phyloP scores from a whole-genome alignment of 495 filamentous ascomycete genomes.

The Hypoxylon fragiforme region DNA sequence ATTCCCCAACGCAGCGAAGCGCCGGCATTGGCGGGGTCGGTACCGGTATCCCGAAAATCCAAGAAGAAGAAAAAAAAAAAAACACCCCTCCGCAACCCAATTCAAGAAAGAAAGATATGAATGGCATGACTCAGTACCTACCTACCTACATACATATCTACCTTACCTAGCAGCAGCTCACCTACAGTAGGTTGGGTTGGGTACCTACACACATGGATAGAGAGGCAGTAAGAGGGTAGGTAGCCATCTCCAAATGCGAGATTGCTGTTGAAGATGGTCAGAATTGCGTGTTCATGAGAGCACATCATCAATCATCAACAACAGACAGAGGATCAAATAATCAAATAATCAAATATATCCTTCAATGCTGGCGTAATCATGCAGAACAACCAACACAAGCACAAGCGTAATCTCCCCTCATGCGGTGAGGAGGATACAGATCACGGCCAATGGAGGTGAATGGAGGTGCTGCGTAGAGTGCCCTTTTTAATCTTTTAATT shows the following conservation, averaged over 20 bases:
- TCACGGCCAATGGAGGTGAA: background rate
- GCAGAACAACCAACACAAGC: slow-evolving; percentile 17
- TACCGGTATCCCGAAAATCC: slow-evolving; percentile 17
- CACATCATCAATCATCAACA: background rate
- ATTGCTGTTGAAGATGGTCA: background rate
- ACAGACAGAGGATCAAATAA: too few relatives aligned
- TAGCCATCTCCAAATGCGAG: background rate
- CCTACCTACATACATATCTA: too few relatives aligned
- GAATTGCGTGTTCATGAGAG: background rate
- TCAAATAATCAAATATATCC: too few relatives aligned
- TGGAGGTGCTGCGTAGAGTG: too few relatives aligned
- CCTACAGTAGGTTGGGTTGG: too few relatives aligned
- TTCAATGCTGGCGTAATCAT: background rate
- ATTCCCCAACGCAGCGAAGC: slow-evolving; percentile 7
- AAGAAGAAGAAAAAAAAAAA: too few relatives aligned
- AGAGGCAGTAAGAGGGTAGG: too few relatives aligned
- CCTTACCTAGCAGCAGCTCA: too few relatives aligned
- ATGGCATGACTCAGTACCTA: slow-evolving; percentile 14
- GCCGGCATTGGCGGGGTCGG: slow-evolving; percentile 16
- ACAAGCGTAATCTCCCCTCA: slow-evolving; percentile 7
- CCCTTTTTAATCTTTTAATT: too few relatives aligned
- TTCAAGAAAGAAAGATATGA: too few relatives aligned
- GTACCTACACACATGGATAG: too few relatives aligned
- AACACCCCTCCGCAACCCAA: slow-evolving; percentile 11
- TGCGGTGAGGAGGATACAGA: background rate